Conservation (phyloP, 1,284 basidiomycete genomes). For the Thelephora terrestris region DNA sequence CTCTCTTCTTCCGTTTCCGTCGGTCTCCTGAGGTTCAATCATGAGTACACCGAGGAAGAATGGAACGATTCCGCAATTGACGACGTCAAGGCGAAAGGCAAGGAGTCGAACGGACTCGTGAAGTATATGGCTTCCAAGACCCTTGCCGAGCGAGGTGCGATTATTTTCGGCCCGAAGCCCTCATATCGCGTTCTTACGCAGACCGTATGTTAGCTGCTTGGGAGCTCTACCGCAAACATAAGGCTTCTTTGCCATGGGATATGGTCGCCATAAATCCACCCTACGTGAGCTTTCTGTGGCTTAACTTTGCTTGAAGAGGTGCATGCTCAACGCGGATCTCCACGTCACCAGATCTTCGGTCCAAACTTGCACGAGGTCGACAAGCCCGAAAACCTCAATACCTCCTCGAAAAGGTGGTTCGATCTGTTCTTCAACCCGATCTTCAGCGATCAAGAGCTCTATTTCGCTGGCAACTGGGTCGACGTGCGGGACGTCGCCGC, state of each 20-base stretch:
- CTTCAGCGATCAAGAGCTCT: not conserved
- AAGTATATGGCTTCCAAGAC: constrained; percentile 15
- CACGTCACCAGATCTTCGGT: not conserved
- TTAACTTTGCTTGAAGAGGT: not conserved
- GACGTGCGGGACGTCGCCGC: constrained; percentile 52
- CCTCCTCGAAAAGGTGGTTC: constrained; percentile 8
- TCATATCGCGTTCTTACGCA: not conserved
- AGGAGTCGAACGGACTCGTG: not conserved
- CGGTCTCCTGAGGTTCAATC: not conserved
- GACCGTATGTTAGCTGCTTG: constrained; percentile 9
- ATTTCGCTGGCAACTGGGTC: constrained; percentile 24
- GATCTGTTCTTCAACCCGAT: constrained; percentile 4
- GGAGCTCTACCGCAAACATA: constrained; percentile 16
- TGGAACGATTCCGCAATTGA: constrained; percentile 14
- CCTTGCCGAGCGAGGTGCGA: constrained; percentile 11
- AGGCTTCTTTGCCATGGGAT: constrained; percentile 13
- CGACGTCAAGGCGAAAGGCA: constrained; percentile 9
- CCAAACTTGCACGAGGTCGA: constrained; percentile 9
- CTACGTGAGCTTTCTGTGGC: constrained; percentile 2
- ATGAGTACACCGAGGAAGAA: constrained; percentile 8
- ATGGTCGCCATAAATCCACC: constrained; percentile 12
- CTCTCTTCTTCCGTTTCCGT: constrained; percentile 9
- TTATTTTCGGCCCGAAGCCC: not conserved
- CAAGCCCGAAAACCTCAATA: constrained; percentile 11
- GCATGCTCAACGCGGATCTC: not conserved